Evolutionary conservation across 257 asterid genomes (phyloP), one percentile per base, ranked within the genome.

Genomic region (Primulina tabacum): DNA sequence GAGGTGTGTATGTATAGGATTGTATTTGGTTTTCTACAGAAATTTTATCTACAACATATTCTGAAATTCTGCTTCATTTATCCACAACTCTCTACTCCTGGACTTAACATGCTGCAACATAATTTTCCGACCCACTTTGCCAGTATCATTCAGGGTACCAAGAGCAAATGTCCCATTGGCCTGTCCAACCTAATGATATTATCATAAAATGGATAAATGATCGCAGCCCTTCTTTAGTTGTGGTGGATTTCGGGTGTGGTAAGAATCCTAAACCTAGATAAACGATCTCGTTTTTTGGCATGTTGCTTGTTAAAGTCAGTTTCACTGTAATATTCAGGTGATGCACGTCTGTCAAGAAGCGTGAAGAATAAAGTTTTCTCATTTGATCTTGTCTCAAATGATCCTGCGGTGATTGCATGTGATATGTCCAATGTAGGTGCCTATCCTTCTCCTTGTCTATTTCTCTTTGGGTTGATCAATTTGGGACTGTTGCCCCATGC

Each of bases 81-180:
- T 43, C 7, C 6, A 11, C 53, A 43, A 43, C n/a, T 14, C 11
- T 43, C 53, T 14, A 43, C 18, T 21, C 29, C 65, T 50, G 16
- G 56, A 50, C 2, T 50, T 50, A 16, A 50, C 8, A 62, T 24
- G 33, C 69, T 26, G 57, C 67, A 80, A 75, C 77, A 35, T 57
- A 58, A 59, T 71, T 75, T 28, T 78, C 2, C 56, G 72, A 71
- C 80, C 58, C 77, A 72, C 68, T 32, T 75, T 71, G 73, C 81
- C 96, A 92, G 97, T 92, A 92, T 78, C 98, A 92, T 80, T 78
- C 96, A 76, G 98, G 98, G 53, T 92, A 92, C 87, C 98, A 92
- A 75, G 92, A 89, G 58, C 98, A 92, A 73, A 92, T 92, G 98
- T 81, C 88, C 20, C 92, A 75, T 74, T 92, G 97, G 98, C 98